These are phyloP conservation scores for Themeda triandra DNA, from an alignment of 176 grass and related monocot species.

Conservation along the genomic window DNA sequence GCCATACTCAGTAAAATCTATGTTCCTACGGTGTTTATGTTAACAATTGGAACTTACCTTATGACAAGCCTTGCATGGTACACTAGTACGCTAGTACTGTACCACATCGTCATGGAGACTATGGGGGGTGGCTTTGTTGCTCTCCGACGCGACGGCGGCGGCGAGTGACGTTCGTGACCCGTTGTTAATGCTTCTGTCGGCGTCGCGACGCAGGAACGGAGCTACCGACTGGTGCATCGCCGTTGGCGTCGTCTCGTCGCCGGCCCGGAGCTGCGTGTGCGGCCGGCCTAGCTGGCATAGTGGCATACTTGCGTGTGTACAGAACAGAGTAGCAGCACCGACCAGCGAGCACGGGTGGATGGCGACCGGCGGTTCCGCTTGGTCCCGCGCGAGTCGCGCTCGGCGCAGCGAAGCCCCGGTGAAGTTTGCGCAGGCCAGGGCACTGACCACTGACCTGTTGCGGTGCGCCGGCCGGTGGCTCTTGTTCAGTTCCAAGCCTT, in stretches of 20 bases:
- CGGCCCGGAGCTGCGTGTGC: not conserved
- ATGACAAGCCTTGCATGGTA: too few species aligned
- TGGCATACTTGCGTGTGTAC: not conserved
- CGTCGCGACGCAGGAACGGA: not conserved
- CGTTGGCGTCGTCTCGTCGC: not conserved
- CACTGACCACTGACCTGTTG: not conserved
- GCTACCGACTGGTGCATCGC: not conserved
- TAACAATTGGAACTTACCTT: too few species aligned
- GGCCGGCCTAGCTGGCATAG: not conserved
- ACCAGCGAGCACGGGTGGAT: not conserved
- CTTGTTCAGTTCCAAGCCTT: too few species aligned
- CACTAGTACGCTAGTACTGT: too few species aligned
- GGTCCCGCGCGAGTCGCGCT: not conserved
- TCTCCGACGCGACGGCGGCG: too few species aligned
- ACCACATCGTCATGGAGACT: too few species aligned
- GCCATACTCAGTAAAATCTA: too few species aligned
- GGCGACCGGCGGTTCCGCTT: constrained; percentile 9
- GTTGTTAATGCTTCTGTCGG: not conserved
- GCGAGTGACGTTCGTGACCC: too few species aligned
- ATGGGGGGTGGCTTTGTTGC: too few species aligned
- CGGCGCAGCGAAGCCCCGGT: not conserved
- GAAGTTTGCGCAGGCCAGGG: not conserved
- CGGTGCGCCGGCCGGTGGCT: too few species aligned
- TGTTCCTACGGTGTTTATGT: too few species aligned
- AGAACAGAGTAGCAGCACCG: not conserved